These are phyloP conservation scores for Syncephalastrum contaminatum DNA, from an alignment of 371 early-diverging fungal genomes.

Conservation along the genomic window DNA sequence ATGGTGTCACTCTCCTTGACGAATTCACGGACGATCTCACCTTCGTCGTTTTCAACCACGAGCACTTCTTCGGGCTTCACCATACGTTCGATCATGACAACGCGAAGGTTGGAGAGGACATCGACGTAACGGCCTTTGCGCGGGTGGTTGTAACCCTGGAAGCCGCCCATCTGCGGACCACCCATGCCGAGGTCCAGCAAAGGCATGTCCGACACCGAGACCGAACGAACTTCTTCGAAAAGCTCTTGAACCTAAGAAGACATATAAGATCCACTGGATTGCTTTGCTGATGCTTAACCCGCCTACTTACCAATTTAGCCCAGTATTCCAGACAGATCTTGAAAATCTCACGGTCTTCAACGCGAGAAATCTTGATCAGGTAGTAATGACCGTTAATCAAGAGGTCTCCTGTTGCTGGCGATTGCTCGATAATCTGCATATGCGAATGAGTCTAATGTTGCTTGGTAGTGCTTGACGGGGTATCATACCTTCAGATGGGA, in stretches of 20 bases:
- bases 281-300: background rate
- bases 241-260: constrained; percentile 62
- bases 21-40: constrained; percentile 98
- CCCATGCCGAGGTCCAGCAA: constrained; percentile 46
- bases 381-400: constrained; percentile 86
- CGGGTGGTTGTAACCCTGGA: constrained; percentile 17
- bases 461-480: background rate
- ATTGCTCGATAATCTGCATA: constrained; percentile 62
- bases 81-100: constrained; percentile 96
- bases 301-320: constrained; percentile 73
- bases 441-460: background rate
- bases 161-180: constrained; percentile 14
- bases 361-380: constrained; percentile 84
- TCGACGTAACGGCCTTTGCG: constrained; percentile 75
- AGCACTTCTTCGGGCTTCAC: constrained; percentile 96
- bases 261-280: background rate
- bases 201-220: constrained; percentile 51
- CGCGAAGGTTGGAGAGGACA: constrained; percentile 79
- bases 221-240: constrained; percentile 74
- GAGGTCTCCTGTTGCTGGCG: constrained; percentile 57
- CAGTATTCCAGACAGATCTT: constrained; percentile 98
- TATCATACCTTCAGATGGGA: constrained; percentile 79
- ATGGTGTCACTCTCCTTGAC: constrained; percentile 99
- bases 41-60: constrained; percentile 99
- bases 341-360: constrained; percentile 96